Conservation (phyloP, 2,329 filamentous ascomycete genomes). For the Fusarium denticulatum region DNA sequence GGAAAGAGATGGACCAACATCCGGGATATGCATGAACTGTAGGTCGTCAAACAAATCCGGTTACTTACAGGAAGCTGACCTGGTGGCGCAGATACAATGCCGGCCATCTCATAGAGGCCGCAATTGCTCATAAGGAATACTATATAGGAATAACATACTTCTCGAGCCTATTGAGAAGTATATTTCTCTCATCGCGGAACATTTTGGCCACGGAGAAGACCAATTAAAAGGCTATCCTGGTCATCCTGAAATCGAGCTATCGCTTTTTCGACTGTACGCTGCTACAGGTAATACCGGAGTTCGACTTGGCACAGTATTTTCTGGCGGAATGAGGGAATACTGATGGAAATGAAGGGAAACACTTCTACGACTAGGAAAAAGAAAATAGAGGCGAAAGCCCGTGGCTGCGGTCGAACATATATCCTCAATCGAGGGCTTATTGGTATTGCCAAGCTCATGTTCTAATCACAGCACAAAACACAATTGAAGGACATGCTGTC, state of each 20-base stretch:
- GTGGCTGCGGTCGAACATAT: conserved; percentile 59
- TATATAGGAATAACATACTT: conserved; percentile 64
- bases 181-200: conserved; percentile 59
- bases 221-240: conserved; percentile 69
- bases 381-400: conserved; percentile 59
- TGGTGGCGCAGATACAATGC: conserved; percentile 60
- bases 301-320: conserved; percentile 65
- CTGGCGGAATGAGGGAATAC: conserved; percentile 65
- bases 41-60: conserved; percentile 36
- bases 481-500: conserved; percentile 65
- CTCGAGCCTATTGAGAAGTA: conserved; percentile 44
- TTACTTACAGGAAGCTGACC: background rate
- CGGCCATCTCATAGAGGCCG: conserved; percentile 70
- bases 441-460: conserved; percentile 68
- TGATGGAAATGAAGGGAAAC: conserved; percentile 57
- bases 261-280: conserved; percentile 52
- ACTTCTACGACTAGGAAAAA: conserved; percentile 65
- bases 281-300: conserved; percentile 47
- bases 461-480: conserved; percentile 57
- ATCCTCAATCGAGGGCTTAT: conserved; percentile 50
- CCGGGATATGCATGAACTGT: conserved; percentile 70
- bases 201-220: conserved; percentile 60
- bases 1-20: conserved; percentile 66
- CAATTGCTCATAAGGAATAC: conserved; percentile 63
- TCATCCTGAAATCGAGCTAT: conserved; percentile 58